These are phyloP conservation scores for Myriosclerotinia duriaeana DNA, from an alignment of 2,329 filamentous ascomycete species.

Conservation along the genomic window DNA sequence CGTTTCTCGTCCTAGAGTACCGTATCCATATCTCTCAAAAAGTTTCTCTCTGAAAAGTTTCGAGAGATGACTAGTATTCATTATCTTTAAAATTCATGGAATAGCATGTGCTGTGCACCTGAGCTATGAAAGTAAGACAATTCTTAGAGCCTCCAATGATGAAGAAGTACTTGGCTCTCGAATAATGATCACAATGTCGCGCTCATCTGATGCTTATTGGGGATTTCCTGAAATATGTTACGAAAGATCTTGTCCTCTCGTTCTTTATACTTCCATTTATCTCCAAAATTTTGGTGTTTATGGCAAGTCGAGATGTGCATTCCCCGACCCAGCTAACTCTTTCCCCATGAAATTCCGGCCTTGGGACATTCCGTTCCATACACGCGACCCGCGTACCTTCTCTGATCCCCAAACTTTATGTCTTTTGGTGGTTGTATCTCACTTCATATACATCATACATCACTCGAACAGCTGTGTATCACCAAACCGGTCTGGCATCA, in stretches of 20 bases:
- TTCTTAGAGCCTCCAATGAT: slow-evolving; percentile 2
- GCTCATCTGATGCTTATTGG: slow-evolving; percentile 13
- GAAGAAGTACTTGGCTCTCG: not conserved
- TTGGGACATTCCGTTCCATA: slow-evolving; percentile 13
- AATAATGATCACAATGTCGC: slow-evolving; percentile 1
- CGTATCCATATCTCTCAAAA: not conserved
- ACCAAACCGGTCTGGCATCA: not conserved
- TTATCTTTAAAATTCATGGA: too few relatives aligned
- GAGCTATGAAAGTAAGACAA: slow-evolving; percentile 14
- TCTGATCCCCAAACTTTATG: not conserved
- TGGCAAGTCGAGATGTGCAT: slow-evolving; percentile 1
- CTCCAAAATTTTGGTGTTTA: not conserved
- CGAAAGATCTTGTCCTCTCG: not conserved
- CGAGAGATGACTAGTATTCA: not conserved
- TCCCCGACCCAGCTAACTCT: not conserved
- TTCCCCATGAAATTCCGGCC: not conserved
- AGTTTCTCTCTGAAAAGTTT: slow-evolving; percentile 10
- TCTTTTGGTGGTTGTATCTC: not conserved
- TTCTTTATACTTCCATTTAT: not conserved
- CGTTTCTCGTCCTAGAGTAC: not conserved
- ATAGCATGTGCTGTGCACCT: slow-evolving; percentile 1
- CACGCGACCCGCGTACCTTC: slow-evolving; percentile 8
- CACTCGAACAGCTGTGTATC: not conserved
- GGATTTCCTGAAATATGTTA: not conserved
- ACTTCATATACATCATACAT: not conserved